Evolutionary conservation across 495 filamentous ascomycete species (phyloP), one percentile per base, ranked within the genome.

Genomic region (Penicillium paradoxum): DNA sequence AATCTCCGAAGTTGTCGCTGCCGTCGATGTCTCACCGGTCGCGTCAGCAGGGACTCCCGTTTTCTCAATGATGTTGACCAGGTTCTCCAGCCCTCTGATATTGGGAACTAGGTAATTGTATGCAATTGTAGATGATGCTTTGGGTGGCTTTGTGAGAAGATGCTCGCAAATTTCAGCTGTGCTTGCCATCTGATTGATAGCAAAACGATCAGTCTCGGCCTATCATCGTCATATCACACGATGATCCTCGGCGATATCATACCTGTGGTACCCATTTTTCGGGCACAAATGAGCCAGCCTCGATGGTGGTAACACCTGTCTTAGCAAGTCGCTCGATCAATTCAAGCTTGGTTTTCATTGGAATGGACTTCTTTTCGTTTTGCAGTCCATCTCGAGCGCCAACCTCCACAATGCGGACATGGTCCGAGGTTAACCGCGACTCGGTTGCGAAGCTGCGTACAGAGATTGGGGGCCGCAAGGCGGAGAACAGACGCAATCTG

Each of bases 211-310:
- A 30, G 56, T 70, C 48, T 34, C 44, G 1, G 32, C 3, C n/a
- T 15, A 4, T 18, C 11, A 41, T 30, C n/a, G 39, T 24, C 8
- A 37, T 42, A 15, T 41, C 32, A 45, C 7, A 45, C 47, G 38
- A 57, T 21, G 45, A 37, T 34, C 32, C 4, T 32, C 38, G 43
- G 41, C 33, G 34, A 38, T 24, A n/a, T 47, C 24, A 55, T 67
- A 93, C 90, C 80, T 96, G 95, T 24, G 93, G 93, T 18, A 97
- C 91, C 93, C 93, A 97, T 87, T 96, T 97, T 7, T 91, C 91
- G 45, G 87, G 80, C 7, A 97, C 92, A 67, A 98, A 98, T 3
- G 90, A 91, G 2, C 93, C 93, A 19, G 93, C 93, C 69, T 98
- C 93, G 56, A 98, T 96, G 39, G 86, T 87, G 4, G 78, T 79